phyloP scores from a whole-genome alignment of 768 basidiomycete species.

The Mycena alexandri region DNA sequence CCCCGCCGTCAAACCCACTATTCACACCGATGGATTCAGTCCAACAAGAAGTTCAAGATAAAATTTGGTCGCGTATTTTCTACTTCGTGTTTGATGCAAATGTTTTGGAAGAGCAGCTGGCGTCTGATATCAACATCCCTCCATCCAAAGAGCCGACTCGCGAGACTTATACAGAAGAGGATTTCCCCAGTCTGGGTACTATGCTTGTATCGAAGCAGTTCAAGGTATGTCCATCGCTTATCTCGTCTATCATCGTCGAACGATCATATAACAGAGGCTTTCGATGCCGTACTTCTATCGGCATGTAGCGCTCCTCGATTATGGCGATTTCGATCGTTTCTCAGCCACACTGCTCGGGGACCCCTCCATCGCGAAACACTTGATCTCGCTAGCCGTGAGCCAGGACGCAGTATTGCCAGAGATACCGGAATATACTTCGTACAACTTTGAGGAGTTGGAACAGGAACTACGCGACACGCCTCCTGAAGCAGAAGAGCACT shows the following conservation, averaged over 20 bases:
- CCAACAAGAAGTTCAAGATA: slow-evolving; percentile 7
- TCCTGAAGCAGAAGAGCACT: background rate
- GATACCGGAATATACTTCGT: background rate
- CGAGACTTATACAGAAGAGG: background rate
- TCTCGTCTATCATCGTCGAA: background rate
- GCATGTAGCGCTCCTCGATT: background rate
- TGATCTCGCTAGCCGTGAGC: background rate
- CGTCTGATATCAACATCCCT: background rate
- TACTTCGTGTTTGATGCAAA: slow-evolving; percentile 11
- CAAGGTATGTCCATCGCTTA: background rate
- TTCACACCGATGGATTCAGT: slow-evolving; percentile 22
- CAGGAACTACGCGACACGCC: background rate
- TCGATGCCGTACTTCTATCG: slow-evolving; percentile 10
- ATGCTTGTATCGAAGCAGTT: slow-evolving; percentile 23
- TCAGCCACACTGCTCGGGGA: background rate
- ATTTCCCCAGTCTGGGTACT: background rate
- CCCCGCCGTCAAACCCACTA: background rate
- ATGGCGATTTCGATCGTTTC: slow-evolving; percentile 3
- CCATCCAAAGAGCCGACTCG: background rate
- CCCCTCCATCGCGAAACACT: background rate
- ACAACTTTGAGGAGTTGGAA: background rate
- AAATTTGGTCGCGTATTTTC: slow-evolving; percentile 25
- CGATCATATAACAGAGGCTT: slow-evolving; percentile 3
- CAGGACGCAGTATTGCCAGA: background rate
- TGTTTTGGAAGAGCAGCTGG: background rate